phyloP scores from a whole-genome alignment of 345 rosid species.

The Rhodomyrtus tomentosa region DNA sequence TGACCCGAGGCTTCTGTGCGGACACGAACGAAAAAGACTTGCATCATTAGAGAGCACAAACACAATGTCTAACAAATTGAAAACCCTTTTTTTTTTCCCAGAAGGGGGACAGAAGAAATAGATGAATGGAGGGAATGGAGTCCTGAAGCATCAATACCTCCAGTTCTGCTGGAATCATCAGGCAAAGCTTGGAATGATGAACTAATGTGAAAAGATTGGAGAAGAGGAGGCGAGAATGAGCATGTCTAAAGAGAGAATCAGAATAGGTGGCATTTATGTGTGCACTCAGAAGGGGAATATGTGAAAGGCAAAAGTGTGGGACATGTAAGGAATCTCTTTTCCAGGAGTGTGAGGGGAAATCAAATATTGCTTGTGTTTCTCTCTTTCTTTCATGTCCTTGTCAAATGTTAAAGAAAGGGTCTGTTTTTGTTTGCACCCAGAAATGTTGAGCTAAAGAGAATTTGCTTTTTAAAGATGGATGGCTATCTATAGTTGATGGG shows the following conservation, averaged over 20 bases:
- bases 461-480: slow-evolving; percentile 16
- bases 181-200: not conserved
- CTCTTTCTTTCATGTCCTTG: slow-evolving; percentile 1
- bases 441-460: slow-evolving; percentile 9
- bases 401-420: slow-evolving; percentile 7
- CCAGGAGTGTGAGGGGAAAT: not conserved
- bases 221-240: slow-evolving; percentile 9
- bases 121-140: not conserved
- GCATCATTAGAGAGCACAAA: not conserved
- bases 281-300: slow-evolving; percentile 30
- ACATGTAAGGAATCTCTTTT: slow-evolving; percentile 57
- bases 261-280: slow-evolving; percentile 28
- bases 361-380: not conserved
- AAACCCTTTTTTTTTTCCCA: not conserved
- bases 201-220: not conserved
- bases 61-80: not conserved
- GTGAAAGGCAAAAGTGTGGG: slow-evolving; percentile 44
- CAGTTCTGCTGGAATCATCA: slow-evolving; percentile 37
- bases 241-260: slow-evolving; percentile 19
- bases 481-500: slow-evolving; percentile 1
- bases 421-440: slow-evolving; percentile 1
- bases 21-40: not conserved
- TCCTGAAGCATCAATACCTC: slow-evolving; percentile 19
- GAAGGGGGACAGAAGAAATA: not conserved
- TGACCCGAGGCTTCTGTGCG: slow-evolving; percentile 42